phyloP scores from a whole-genome alignment of 768 basidiomycete genomes.

The Mycena metata region DNA sequence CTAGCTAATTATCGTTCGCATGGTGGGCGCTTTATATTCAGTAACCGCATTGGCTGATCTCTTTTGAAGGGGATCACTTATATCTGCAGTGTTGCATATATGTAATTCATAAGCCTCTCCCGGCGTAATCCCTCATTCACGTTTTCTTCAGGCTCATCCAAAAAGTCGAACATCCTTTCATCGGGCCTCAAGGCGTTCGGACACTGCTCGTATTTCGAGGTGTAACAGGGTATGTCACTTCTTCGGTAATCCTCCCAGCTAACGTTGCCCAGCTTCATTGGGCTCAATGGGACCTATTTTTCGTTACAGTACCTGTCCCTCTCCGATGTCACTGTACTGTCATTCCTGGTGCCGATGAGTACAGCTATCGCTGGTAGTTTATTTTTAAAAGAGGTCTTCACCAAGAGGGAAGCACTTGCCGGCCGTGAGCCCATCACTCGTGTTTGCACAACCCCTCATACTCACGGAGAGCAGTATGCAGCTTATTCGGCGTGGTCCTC shows the following conservation, averaged over 20 bases:
- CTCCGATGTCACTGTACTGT: conserved; percentile 82
- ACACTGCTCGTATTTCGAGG: conserved; percentile 61
- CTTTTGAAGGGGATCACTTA: conserved; percentile 63
- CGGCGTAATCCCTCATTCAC: conserved; percentile 10
- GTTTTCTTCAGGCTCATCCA: conserved; percentile 48
- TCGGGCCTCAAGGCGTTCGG: conserved; percentile 70
- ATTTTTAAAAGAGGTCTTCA: conserved; percentile 72
- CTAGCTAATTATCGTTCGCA: conserved; percentile 69
- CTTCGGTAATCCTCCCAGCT: conserved; percentile 11
- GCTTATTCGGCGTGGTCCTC: conserved; percentile 82
- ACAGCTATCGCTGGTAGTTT: conserved; percentile 74
- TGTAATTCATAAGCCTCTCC: conserved; percentile 48
- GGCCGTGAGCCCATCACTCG: conserved; percentile 51
- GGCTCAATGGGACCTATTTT: conserved; percentile 77
- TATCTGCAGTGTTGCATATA: conserved; percentile 63
- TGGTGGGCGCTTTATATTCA: conserved; percentile 55
- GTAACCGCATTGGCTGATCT: not conserved
- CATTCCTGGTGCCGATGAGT: conserved; percentile 78
- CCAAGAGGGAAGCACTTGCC: conserved; percentile 67
- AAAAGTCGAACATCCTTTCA: conserved; percentile 62
- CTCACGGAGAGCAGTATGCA: conserved; percentile 58
- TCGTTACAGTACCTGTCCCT: conserved; percentile 82
- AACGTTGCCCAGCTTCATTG: conserved; percentile 69
- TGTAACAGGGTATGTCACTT: conserved; percentile 57
- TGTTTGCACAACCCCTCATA: not conserved